Percentiles rank a stretch among this genome's conserved stretches.
Conservation (phyloP, 2,329 filamentous ascomycete species). For the Diplodia corticola region DNA sequence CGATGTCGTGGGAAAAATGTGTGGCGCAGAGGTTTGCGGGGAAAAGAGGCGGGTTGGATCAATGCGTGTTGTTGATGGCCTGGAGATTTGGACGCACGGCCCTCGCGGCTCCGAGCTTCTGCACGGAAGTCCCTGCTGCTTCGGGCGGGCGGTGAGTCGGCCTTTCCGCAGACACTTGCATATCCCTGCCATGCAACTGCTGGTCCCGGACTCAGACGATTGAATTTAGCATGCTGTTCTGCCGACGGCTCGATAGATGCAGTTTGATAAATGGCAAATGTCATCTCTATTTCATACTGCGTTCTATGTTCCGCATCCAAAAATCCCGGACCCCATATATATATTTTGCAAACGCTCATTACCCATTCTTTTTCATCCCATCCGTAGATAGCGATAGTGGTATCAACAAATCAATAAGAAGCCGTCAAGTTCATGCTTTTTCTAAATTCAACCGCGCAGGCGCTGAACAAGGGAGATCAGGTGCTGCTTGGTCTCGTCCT, state of each 20-base stretch:
- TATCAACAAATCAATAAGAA: conserved; percentile 24
- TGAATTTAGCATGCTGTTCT: too few relatives aligned
- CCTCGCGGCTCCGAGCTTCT: conserved; percentile 4
- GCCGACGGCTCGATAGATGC: neutral
- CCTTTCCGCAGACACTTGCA: neutral
- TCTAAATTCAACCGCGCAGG: conserved; percentile 37
- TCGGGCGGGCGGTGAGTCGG: neutral
- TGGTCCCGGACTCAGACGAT: neutral
- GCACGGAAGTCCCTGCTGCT: neutral
- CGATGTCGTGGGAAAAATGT: neutral
- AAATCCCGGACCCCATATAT: neutral
- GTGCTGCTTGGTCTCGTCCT: conserved; percentile 66
- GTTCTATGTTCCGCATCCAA: conserved; percentile 2
- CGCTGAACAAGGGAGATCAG: conserved; percentile 64
- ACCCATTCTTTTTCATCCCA: conserved; percentile 15
- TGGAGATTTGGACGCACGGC: conserved; percentile 5
- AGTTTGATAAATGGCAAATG: neutral
- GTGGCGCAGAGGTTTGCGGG: neutral
- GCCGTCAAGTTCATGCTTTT: conserved; percentile 14
- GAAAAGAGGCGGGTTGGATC: neutral
- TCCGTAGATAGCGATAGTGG: conserved; percentile 17
- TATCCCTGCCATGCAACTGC: neutral
- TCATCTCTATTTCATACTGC: neutral
- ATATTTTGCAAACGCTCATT: conserved; percentile 9
- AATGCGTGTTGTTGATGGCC: conserved; percentile 10